Conservation (phyloP, 768 basidiomycete genomes). For the Agrocybe chaxingu region DNA sequence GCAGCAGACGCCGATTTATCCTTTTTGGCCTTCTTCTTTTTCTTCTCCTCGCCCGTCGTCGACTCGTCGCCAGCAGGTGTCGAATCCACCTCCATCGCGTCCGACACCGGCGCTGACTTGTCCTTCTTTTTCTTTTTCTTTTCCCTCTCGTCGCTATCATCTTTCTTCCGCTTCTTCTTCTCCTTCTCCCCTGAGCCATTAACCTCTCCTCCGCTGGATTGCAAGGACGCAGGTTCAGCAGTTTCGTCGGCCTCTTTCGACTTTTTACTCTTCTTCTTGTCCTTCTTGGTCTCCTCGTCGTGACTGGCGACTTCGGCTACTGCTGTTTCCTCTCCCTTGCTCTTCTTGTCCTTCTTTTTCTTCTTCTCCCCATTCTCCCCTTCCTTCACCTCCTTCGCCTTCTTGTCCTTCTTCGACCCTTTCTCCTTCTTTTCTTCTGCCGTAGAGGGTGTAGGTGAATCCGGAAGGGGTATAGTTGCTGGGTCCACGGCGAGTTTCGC, state of each 20-base stretch:
- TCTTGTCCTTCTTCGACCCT: constrained; percentile 15
- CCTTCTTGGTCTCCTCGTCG: constrained; percentile 13
- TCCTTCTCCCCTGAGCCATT: constrained; percentile 12
- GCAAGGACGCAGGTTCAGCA: background rate
- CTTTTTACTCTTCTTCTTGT: constrained; percentile 9
- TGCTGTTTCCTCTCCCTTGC: constrained; percentile 14
- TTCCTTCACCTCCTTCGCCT: constrained; percentile 9
- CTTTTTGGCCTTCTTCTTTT: constrained; percentile 29
- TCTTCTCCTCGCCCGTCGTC: constrained; percentile 25
- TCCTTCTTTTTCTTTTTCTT: constrained; percentile 10
- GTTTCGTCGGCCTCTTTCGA: constrained; percentile 6
- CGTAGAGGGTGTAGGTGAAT: constrained; percentile 4
- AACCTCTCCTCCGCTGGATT: constrained; percentile 12
- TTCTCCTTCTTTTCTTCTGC: constrained; percentile 14
- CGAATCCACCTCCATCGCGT: constrained; percentile 14
- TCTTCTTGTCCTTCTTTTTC: constrained; percentile 18
- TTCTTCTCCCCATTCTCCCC: constrained; percentile 13
- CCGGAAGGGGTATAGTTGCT: constrained; percentile 8
- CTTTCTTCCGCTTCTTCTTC: constrained; percentile 15
- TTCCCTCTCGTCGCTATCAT: constrained; percentile 11
- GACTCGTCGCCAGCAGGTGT: constrained; percentile 13
- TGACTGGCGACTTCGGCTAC: background rate
- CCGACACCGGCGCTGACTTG: constrained; percentile 3
- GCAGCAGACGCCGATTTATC: constrained; percentile 15
- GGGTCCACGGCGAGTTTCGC: constrained; percentile 20